Conservation (phyloP, 768 basidiomycete genomes). For the Pulveroboletus sp. region DNA sequence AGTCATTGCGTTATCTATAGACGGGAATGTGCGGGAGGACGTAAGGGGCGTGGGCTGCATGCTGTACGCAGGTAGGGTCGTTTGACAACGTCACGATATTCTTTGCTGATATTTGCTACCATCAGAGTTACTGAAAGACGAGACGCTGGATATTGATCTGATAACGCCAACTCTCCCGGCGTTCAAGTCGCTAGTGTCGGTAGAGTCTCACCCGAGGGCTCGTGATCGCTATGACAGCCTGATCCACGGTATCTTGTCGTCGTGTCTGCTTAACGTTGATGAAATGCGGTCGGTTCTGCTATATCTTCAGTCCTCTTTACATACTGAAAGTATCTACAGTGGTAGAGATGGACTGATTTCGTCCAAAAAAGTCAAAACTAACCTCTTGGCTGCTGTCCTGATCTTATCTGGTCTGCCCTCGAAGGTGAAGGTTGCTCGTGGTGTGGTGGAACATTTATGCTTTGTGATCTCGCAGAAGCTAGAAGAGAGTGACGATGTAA, state of each 20-base stretch:
- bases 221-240: conserved; percentile 53
- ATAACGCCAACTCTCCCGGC: conserved; percentile 76
- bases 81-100: neutral
- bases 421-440: conserved; percentile 60
- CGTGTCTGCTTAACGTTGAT: conserved; percentile 81
- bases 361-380: conserved; percentile 82
- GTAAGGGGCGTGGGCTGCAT: conserved; percentile 74
- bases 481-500: conserved; percentile 62
- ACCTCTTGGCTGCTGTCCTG: conserved; percentile 80
- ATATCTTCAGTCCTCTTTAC: neutral
- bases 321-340: conserved; percentile 36
- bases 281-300: conserved; percentile 71
- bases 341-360: conserved; percentile 76
- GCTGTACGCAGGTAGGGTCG: conserved; percentile 62
- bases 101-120: neutral
- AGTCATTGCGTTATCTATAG: conserved; percentile 53
- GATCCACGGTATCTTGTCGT: conserved; percentile 78
- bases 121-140: conserved; percentile 80
- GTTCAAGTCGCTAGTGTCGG: conserved; percentile 68
- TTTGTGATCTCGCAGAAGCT: conserved; percentile 81
- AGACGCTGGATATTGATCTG: conserved; percentile 72
- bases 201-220: conserved; percentile 37
- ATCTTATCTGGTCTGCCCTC: conserved; percentile 76
- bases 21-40: conserved; percentile 60
- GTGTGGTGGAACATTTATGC: conserved; percentile 79